Evolutionary conservation across 164 flowering plant species (phyloP).

Genomic region (Nymphaea thermarum): DNA sequence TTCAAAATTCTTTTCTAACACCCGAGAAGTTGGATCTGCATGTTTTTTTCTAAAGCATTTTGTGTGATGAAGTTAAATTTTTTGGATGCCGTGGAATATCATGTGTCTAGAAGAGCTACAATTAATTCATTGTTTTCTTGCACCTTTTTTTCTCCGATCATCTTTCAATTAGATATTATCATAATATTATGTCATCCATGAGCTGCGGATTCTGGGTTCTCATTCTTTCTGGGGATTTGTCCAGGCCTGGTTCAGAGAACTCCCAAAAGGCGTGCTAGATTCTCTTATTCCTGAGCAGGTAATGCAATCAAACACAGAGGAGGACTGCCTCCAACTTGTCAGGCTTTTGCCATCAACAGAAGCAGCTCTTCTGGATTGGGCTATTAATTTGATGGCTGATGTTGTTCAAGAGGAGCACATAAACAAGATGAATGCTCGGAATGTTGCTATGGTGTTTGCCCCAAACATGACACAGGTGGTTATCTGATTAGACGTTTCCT

Average conservation of each 20-base stretch:
- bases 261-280: slow-evolving; percentile 73
- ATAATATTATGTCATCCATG: neutral
- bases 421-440: slow-evolving; percentile 84
- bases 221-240: neutral
- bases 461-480: slow-evolving; percentile 79
- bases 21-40: too few species aligned
- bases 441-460: slow-evolving; percentile 79
- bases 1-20: too few species aligned
- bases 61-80: too few species aligned
- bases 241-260: slow-evolving; percentile 91
- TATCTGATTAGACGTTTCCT: neutral
- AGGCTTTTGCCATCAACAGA: slow-evolving; percentile 66
- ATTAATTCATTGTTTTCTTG: too few species aligned
- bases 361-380: slow-evolving; percentile 76
- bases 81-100: too few species aligned
- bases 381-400: slow-evolving; percentile 86
- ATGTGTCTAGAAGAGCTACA: too few species aligned
- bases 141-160: too few species aligned
- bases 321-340: slow-evolving; percentile 53
- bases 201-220: neutral
- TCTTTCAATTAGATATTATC: neutral
- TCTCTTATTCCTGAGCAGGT: slow-evolving; percentile 66
- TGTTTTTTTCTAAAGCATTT: too few species aligned
- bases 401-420: slow-evolving; percentile 56
- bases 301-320: slow-evolving; percentile 67